Evolutionary conservation across 1,139 yeast genomes (phyloP), one percentile per base, ranked within the genome.

Genomic region (Geotrichum bryndzae): DNA sequence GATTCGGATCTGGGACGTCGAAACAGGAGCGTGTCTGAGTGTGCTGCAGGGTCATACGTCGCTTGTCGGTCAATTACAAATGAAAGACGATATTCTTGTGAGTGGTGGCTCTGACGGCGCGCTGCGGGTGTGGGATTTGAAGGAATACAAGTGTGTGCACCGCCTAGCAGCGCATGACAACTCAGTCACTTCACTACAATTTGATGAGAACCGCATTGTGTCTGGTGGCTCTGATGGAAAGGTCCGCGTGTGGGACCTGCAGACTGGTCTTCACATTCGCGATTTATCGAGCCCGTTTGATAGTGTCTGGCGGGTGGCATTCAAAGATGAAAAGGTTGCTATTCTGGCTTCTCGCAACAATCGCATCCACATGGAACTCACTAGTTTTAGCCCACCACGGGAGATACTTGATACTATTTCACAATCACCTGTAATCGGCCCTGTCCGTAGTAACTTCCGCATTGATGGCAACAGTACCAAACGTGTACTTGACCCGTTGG

Each of bases 51-150:
- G 94, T 3, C 82, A 84, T 66, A 86, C 86, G 38, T 84, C 86
- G n/a, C 69, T 78, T 35, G 84, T 83, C 1, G 92, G 88, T 67
- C 86, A 90, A 66, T 92, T 96, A 0, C 97, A 90, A 74, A 90
- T 94, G 54, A 92, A 87, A 71, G 87, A 90, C 69, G 90, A 89
- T 22, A 86, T 88, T 50, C 95, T 94, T 56, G 90, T 92, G 18
- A 86, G 95, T 71, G 98, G 98, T 3, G 94, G 97, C 2, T 96
- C 94, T 67, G 98, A 94, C 75, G 84, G 95, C 61, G 81, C 88
- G 60, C 85, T 92, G 61, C 88, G 96, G 69, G 90, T 94, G 7
- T 94, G 99, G 98, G 97, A 94, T 74, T 78, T 94, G 67, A 92
- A 88, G 70, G 84, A 85, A 68, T 96, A 95, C 56, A 86, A 85